A percentile compares a stretch with the other conserved stretches of the same genome.
Evolutionary conservation across 352 stramenopile genomes (phyloP).

Genomic region (Pythium myriotylum): DNA sequence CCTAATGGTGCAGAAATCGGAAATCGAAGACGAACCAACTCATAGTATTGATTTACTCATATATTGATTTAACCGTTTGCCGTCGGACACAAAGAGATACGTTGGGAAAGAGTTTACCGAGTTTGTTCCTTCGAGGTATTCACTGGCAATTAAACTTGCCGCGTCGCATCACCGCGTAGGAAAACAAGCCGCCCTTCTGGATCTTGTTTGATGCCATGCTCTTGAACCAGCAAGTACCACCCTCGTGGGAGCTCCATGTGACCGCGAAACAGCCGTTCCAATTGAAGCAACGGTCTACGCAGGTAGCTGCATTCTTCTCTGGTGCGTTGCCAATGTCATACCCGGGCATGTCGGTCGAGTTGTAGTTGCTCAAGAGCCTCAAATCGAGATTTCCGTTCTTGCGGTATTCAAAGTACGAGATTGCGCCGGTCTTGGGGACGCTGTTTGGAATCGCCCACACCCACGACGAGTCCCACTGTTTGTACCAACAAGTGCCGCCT

Average conservation of each 20-base stretch:
- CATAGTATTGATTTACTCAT: no score
- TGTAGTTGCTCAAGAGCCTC: neutral
- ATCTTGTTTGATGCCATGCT: neutral
- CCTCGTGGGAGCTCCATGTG: neutral
- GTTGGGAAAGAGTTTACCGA: no score
- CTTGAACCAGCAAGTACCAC: slow-evolving; percentile 1
- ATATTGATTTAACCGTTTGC: no score
- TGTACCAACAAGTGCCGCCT: neutral
- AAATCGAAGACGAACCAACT: no score
- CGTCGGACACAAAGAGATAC: no score
- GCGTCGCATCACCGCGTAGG: no score
- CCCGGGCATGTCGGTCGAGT: neutral
- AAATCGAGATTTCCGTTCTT: neutral
- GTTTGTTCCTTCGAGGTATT: no score
- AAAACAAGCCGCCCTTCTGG: neutral
- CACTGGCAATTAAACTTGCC: no score
- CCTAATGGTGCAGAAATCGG: no score
- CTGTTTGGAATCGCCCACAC: neutral
- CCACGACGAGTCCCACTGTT: neutral
- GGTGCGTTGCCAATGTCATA: neutral
- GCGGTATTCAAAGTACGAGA: neutral
- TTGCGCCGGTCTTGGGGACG: neutral
- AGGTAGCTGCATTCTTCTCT: neutral
- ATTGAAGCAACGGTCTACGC: neutral
- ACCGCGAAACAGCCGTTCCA: neutral